These are phyloP conservation scores for Cordia subcordata DNA, from an alignment of 257 asterid species.

Conservation along the genomic window DNA sequence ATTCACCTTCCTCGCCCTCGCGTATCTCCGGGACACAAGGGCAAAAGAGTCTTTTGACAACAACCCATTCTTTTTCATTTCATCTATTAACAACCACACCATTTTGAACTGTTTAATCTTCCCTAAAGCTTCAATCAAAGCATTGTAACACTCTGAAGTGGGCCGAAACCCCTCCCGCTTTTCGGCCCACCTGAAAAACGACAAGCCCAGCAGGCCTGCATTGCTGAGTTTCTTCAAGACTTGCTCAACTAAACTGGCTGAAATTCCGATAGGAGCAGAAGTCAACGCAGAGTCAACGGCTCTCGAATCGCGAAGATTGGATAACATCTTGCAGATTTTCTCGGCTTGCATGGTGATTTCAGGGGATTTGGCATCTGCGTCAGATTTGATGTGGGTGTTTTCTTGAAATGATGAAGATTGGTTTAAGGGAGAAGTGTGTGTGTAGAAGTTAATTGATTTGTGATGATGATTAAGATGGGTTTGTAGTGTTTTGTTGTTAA, in stretches of 20 bases:
- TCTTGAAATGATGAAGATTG: neutral
- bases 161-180: constrained; percentile 29
- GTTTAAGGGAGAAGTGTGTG: neutral
- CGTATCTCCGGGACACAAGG: constrained; percentile 66
- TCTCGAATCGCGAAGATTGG: constrained; percentile 24
- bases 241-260: constrained; percentile 48
- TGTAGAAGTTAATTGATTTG: neutral
- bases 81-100: constrained; percentile 70
- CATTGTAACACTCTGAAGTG: constrained; percentile 54
- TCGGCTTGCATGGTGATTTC: constrained; percentile 37
- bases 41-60: constrained; percentile 54
- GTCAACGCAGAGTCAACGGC: constrained; percentile 35
- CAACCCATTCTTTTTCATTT: constrained; percentile 47
- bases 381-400: constrained; percentile 1
- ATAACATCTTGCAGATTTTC: constrained; percentile 39
- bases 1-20: constrained; percentile 66
- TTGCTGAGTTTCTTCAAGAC: constrained; percentile 67
- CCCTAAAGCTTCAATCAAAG: constrained; percentile 68
- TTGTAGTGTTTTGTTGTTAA: neutral
- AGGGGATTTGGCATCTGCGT: constrained; percentile 19
- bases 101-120: constrained; percentile 74
- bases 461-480: neutral
- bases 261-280: constrained; percentile 23
- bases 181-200: constrained; percentile 86
- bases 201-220: constrained; percentile 57